Evolutionary conservation across 1,139 yeast species (phyloP), one percentile per base, ranked within the genome.

Genomic region (Debaryomyces psychrophilus): DNA sequence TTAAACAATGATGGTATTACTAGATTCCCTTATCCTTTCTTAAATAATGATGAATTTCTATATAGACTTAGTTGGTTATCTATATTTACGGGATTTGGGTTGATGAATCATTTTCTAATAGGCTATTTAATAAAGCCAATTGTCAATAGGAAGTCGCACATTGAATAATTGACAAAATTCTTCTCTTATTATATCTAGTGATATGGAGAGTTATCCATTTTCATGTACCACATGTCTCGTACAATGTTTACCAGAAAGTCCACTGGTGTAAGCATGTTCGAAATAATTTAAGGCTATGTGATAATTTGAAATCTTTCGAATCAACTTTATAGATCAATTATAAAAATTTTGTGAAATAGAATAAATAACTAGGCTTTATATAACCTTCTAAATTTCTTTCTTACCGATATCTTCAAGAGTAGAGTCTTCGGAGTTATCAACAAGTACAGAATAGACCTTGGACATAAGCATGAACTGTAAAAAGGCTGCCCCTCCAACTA

Each of bases 401-500:
- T 27, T 28, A 17, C 37, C 31, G 31, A 27, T 23, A 3, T 27
- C 41, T 8, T 12, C 15, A 20, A 28, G 27, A 14, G 35, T 31
- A 9, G 41, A 31, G n/a, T 28, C 43, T 28, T 38, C 25, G 5
- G 41, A 28, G 18, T 15, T 27, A 27, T 29, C 48, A 26, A 65
- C 64, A 3, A 66, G 45, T 50, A 56, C 52, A 41, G 57, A 61
- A 45, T 69, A 65, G 2, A 69, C 45, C 17, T 51, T 56, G 44
- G 60, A 57, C 59, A 68, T 57, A 22, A 67, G 50, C 44, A 71
- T 52, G 50, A 68, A 70, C 51, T 65, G 71, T 4, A 55, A 40
- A 48, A 68, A 79, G 0, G 81, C 85, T 14, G 76, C 55, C 4
- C 71, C 47, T 0, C 81, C 79, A 12, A 85, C 79, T 7, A 67